Evolutionary conservation across 108 stramenopile genomes (phyloP).

Genomic region (Conticribra weissflogii): DNA sequence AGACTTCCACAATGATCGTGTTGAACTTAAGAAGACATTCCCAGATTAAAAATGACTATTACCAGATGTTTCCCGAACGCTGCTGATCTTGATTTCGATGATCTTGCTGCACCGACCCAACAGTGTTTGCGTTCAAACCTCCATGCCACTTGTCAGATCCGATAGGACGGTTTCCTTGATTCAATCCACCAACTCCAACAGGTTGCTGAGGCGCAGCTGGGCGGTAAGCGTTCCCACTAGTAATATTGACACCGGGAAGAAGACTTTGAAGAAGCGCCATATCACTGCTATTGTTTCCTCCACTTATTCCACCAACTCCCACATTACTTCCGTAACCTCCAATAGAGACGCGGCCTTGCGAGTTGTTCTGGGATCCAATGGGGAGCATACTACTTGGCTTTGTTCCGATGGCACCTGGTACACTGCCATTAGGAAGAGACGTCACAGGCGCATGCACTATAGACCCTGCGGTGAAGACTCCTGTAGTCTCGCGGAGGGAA

Average conservation of each 20-base stretch:
- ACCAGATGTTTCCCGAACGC: slow-evolving; percentile 40
- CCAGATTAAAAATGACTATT: not conserved
- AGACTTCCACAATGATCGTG: not conserved
- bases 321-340: slow-evolving; percentile 40
- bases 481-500: slow-evolving; percentile 64
- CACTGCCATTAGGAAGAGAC: slow-evolving; percentile 25
- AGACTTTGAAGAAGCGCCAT: slow-evolving; percentile 87
- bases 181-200: slow-evolving; percentile 43
- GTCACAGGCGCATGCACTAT: slow-evolving; percentile 15
- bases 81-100: slow-evolving; percentile 30
- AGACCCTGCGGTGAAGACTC: slow-evolving; percentile 14
- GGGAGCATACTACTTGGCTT: slow-evolving; percentile 56
- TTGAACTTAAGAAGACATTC: not conserved
- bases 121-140: slow-evolving; percentile 12
- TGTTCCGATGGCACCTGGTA: slow-evolving; percentile 58
- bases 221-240: slow-evolving; percentile 38
- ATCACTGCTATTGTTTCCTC: slow-evolving; percentile 65
- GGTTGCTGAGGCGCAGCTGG: slow-evolving; percentile 34
- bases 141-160: slow-evolving; percentile 32
- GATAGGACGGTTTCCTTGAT: slow-evolving; percentile 16
- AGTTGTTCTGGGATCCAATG: slow-evolving; percentile 45
- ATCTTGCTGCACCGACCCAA: slow-evolving; percentile 19
- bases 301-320: slow-evolving; percentile 2
- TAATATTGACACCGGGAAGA: slow-evolving; percentile 74
- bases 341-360: slow-evolving; percentile 68